Percentiles rank a stretch among this genome's conserved stretches.
These are phyloP conservation scores for Suillus americanus DNA, from an alignment of 768 basidiomycete species.

Conservation along the genomic window DNA sequence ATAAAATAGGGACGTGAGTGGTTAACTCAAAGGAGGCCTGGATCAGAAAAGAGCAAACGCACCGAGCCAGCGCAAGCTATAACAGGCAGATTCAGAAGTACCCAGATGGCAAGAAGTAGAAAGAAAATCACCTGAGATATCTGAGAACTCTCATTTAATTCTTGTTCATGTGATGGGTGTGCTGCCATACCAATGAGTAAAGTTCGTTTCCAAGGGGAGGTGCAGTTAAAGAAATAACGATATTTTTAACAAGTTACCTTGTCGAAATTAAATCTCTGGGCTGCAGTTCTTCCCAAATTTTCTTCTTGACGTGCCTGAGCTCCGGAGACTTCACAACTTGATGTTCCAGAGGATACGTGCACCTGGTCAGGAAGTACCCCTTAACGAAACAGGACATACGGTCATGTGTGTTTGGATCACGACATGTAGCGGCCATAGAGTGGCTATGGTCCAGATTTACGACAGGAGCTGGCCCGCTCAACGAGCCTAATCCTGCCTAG, in stretches of 20 bases:
- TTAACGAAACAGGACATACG: background rate
- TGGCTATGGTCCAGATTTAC: background rate
- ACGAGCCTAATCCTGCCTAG: background rate
- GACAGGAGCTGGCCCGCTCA: background rate
- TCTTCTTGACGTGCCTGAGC: background rate
- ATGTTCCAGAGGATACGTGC: background rate
- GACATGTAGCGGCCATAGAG: background rate
- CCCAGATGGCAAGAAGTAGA: background rate
- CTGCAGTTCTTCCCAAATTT: background rate
- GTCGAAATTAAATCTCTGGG: background rate
- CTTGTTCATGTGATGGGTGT: background rate
- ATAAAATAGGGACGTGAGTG: background rate
- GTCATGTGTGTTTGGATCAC: background rate
- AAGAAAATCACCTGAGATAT: background rate
- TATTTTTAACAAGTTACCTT: background rate
- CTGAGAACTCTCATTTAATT: background rate
- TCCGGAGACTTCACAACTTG: background rate
- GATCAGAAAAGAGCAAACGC: background rate
- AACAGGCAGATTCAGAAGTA: background rate
- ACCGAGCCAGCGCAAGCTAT: constrained; percentile 1
- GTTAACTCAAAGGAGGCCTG: background rate
- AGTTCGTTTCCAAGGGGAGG: constrained; percentile 1
- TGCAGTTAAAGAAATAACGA: background rate
- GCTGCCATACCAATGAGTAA: background rate
- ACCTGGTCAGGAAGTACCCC: background rate